These are phyloP conservation scores for Suhomyces pyralidae DNA, from an alignment of 805 yeast genomes.

Conservation along the genomic window DNA sequence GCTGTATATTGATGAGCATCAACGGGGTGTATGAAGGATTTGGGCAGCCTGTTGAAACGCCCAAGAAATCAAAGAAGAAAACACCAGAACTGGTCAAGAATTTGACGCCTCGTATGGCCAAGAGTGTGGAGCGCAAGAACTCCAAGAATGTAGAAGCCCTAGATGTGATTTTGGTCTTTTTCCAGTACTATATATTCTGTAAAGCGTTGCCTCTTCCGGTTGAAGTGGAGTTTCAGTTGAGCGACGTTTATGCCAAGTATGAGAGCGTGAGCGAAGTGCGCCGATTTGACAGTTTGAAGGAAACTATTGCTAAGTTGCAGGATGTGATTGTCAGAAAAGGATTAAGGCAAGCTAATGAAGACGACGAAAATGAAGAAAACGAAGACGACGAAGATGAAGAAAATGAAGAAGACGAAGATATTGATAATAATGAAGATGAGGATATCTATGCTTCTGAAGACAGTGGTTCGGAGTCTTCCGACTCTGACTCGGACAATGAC, in stretches of 20 bases:
- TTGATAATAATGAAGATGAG: conserved; percentile 8
- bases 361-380: conserved; percentile 10
- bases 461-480: conserved; percentile 12
- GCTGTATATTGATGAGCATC: conserved; percentile 23
- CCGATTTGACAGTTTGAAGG: conserved; percentile 36
- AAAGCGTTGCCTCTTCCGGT: conserved; percentile 62
- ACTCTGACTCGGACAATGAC: conserved; percentile 9
- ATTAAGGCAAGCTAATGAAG: conserved; percentile 13
- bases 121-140: neutral
- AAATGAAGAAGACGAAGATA: conserved; percentile 5
- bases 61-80: neutral
- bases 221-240: conserved; percentile 56
- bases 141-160: conserved; percentile 7
- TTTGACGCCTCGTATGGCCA: neutral
- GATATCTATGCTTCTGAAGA: neutral
- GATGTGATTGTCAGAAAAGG: conserved; percentile 17
- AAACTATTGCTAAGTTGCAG: conserved; percentile 42
- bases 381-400: conserved; percentile 10
- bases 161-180: conserved; percentile 47
- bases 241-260: conserved; percentile 37
- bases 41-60: neutral
- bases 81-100: neutral
- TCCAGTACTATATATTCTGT: conserved; percentile 68
- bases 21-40: conserved; percentile 3
- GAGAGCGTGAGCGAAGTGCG: conserved; percentile 28